phyloP scores from a whole-genome alignment of 2,329 filamentous ascomycete genomes.

The Alternaria sp. region DNA sequence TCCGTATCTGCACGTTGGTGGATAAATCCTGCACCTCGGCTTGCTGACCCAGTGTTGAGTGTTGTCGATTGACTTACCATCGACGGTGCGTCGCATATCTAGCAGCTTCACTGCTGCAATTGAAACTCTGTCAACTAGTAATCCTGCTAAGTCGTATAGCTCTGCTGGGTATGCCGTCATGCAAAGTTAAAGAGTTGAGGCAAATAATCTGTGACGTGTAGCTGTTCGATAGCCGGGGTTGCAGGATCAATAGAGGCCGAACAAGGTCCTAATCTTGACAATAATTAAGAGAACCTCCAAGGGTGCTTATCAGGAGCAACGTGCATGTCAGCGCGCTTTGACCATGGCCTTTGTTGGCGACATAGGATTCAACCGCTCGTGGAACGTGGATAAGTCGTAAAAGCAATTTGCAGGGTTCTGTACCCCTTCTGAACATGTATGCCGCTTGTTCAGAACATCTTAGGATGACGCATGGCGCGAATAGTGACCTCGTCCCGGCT shows the following conservation, averaged over 20 bases:
- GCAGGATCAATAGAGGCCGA: slow-evolving; percentile 6
- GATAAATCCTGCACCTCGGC: slow-evolving; percentile 16
- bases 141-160: slow-evolving; percentile 7
- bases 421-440: not conserved
- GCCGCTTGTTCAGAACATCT: not conserved
- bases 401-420: slow-evolving; percentile 8
- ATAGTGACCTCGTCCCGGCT: slow-evolving; percentile 4
- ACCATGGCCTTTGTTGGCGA: slow-evolving; percentile 1
- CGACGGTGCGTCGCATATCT: slow-evolving; percentile 13
- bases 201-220: slow-evolving; percentile 18
- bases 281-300: slow-evolving; percentile 8
- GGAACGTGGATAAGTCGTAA: not conserved
- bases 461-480: slow-evolving; percentile 3
- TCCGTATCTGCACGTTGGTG: slow-evolving; percentile 19
- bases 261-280: slow-evolving; percentile 15
- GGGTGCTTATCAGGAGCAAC: slow-evolving; percentile 13
- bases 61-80: slow-evolving; percentile 14
- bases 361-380: slow-evolving; percentile 2
- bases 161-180: slow-evolving; percentile 12
- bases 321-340: not conserved
- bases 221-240: slow-evolving; percentile 10
- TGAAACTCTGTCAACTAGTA: slow-evolving; percentile 15
- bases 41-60: slow-evolving; percentile 9
- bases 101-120: slow-evolving; percentile 6
- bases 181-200: slow-evolving; percentile 12